These are phyloP conservation scores for Dichotomopilus funicola DNA, from an alignment of 2,329 filamentous ascomycete species.

Conservation along the genomic window DNA sequence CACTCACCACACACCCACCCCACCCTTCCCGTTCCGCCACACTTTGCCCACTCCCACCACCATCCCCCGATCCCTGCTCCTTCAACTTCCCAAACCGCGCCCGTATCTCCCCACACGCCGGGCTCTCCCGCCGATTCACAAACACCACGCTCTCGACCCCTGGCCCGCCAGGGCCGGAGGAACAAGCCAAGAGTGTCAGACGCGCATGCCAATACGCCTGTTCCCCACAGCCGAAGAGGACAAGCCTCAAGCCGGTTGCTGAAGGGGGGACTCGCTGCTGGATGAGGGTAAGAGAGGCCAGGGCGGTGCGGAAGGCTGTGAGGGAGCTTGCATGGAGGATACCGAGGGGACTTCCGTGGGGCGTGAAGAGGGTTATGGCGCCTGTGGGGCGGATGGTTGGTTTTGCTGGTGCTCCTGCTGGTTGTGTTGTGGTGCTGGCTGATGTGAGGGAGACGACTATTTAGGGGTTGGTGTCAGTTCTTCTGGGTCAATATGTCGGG, in stretches of 20 bases:
- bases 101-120: constrained; percentile 47
- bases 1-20: constrained; percentile 58
- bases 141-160: constrained; percentile 56
- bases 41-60: too few relatives aligned
- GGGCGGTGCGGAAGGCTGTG: constrained; percentile 74
- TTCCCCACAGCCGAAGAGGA: constrained; percentile 80
- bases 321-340: constrained; percentile 67
- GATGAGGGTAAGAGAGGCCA: constrained; percentile 63
- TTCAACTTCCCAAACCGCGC: constrained; percentile 34
- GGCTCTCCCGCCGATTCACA: constrained; percentile 66
- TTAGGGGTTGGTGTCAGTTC: not conserved
- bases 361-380: constrained; percentile 61
- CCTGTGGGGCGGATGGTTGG: constrained; percentile 48
- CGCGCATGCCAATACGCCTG: constrained; percentile 95
- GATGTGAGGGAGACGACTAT: constrained; percentile 58
- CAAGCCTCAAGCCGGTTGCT: constrained; percentile 44
- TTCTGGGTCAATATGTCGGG: not conserved
- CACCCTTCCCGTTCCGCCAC: constrained; percentile 55
- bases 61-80: too few relatives aligned
- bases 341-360: constrained; percentile 56
- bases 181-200: constrained; percentile 62
- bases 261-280: constrained; percentile 60
- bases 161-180: not conserved
- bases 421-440: too few relatives aligned
- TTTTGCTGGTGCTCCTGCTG: constrained; percentile 10